Percentiles rank a stretch among this genome's conserved stretches.
phyloP scores from a whole-genome alignment of 495 filamentous ascomycete species.

The Aspergillus bertholletiae region DNA sequence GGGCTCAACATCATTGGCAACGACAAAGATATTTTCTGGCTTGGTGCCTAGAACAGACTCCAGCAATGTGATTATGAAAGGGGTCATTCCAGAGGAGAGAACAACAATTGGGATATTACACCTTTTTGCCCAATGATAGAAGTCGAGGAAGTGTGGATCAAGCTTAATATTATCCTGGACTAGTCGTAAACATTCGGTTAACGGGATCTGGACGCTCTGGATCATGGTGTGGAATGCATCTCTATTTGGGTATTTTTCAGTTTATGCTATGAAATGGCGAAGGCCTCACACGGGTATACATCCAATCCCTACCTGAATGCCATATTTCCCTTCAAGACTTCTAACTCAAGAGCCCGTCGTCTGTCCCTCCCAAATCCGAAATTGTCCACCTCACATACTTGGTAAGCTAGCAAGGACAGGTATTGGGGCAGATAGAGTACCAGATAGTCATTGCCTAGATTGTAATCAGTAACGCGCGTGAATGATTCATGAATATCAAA shows the following conservation, averaged over 20 bases:
- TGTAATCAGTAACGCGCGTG: too few species aligned
- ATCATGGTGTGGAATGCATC: conserved; percentile 78
- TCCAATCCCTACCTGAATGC: conserved; percentile 70
- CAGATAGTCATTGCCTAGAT: not conserved
- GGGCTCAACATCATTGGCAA: conserved; percentile 66
- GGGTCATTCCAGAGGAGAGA: conserved; percentile 76
- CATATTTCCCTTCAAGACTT: conserved; percentile 56
- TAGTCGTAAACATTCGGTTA: conserved; percentile 64
- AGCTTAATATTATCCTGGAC: conserved; percentile 71
- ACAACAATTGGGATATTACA: conserved; percentile 80
- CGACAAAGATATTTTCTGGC: conserved; percentile 62
- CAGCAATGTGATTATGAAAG: conserved; percentile 73
- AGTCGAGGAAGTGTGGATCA: conserved; percentile 71
- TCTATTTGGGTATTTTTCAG: conserved; percentile 19
- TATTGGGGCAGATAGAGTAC: not conserved
- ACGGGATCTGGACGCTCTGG: conserved; percentile 64
- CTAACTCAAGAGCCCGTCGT: conserved; percentile 57
- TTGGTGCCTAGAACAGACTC: conserved; percentile 62
- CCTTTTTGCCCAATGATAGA: conserved; percentile 64
- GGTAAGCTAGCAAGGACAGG: conserved; percentile 1
- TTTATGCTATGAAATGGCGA: too few species aligned
- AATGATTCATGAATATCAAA: too few species aligned
- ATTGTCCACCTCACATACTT: conserved; percentile 61
- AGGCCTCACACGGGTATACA: too few species aligned
- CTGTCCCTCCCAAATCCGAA: conserved; percentile 64